Conservation (phyloP, 306 rosid genomes). For the Purshia tridentata region DNA sequence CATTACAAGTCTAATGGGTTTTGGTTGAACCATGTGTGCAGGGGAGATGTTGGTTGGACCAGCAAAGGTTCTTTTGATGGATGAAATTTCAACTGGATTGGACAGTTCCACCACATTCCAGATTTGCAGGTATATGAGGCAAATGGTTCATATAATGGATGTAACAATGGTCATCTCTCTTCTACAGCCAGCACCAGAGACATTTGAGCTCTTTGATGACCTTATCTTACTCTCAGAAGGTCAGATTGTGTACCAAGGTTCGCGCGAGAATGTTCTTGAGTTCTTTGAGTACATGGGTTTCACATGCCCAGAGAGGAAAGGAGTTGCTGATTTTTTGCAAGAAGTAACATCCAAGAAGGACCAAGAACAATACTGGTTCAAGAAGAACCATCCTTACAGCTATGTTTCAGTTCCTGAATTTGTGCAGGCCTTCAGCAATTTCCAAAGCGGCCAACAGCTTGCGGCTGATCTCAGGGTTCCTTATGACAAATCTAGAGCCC, state of each 20-base stretch:
- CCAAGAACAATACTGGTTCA: conserved; percentile 80
- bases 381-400: conserved; percentile 44
- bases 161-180: conserved; percentile 71
- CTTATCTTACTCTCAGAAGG: conserved; percentile 71
- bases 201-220: conserved; percentile 59
- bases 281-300: conserved; percentile 63
- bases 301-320: conserved; percentile 83
- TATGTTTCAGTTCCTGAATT: conserved; percentile 61
- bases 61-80: conserved; percentile 77
- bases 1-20: background rate
- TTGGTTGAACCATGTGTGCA: conserved; percentile 30
- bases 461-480: conserved; percentile 47
- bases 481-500: conserved; percentile 48
- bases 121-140: conserved; percentile 73
- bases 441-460: conserved; percentile 52
- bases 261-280: conserved; percentile 48
- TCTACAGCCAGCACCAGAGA: conserved; percentile 54
- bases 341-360: conserved; percentile 86
- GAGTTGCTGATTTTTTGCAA: conserved; percentile 78
- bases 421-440: conserved; percentile 38
- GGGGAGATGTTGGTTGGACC: conserved; percentile 96
- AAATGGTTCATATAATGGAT: conserved; percentile 84
- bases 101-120: conserved; percentile 93
- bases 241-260: conserved; percentile 78
- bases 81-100: conserved; percentile 87